Base-by-base conservation (phyloP, 495 filamentous ascomycete species). In the Podospora appendiculata region DNA sequence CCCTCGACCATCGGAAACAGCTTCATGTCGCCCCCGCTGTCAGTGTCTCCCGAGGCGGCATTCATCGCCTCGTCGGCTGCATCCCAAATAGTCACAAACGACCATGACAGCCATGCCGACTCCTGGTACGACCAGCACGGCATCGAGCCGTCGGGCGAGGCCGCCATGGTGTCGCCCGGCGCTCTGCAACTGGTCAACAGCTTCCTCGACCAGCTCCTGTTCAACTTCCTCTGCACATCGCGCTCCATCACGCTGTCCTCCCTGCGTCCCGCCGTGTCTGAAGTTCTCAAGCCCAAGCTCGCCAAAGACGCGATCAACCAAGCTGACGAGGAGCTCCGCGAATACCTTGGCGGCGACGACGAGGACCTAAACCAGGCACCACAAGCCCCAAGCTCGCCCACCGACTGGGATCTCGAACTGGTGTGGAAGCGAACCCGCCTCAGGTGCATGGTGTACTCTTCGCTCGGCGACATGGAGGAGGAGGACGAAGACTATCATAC, bases 391-490 rank as follows among this genome's bases (percentile, higher is more conserved):
- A 73, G 77, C 18, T 72, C 74, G 0, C 68, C 65, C 46, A 73
- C 73, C 1, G 82, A 85, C 51, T 96, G 91, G 80, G 89, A 97
- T 63, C 71, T 95, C 12, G 84, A 95, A 61, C 72, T 85, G 44
- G 83, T 90, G 12, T 99, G 91, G 90, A 95, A 90, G 67, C 78
- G 91, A 47, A 91, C 89, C 1, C 84, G 94, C 46, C 70, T 99
- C 50, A 82, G 93, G 49, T 93, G 91, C 62, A 97, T 99, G 94
- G 92, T 97, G 14, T 97, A 97, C 65, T 97, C 89, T 7, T 90
- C 90, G 10, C 72, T 99, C 12, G 94, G 94, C 19, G 93, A 99
- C 60, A 82, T 99, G 79, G 94, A 99, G 67, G 91, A 96, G 70
- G 89, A 96, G 58, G 94, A 97, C 48, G 93, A 98, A 64, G 90